phyloP scores from a whole-genome alignment of 2,329 filamentous ascomycete genomes.

The Neopestalotiopsis sp. region DNA sequence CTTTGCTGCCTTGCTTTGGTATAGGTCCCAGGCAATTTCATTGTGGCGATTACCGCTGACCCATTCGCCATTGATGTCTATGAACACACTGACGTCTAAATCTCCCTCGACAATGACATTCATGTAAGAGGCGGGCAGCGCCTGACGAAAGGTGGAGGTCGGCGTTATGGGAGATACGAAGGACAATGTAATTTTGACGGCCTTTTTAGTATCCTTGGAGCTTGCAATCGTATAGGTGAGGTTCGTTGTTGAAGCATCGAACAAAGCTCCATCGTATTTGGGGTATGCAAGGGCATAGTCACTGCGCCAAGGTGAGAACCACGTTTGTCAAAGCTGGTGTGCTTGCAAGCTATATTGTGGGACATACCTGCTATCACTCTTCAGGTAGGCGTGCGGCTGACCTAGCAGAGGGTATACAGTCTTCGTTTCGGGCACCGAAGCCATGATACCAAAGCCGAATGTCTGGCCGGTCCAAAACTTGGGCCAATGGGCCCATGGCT shows the following conservation, averaged over 20 bases:
- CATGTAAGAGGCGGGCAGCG: conserved; percentile 82
- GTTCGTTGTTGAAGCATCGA: conserved; percentile 56
- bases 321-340: conserved; percentile 26
- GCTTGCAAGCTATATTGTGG: background rate
- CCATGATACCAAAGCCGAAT: conserved; percentile 57
- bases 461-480: conserved; percentile 77
- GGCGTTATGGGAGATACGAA: conserved; percentile 81
- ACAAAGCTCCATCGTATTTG: conserved; percentile 49
- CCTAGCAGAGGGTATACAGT: conserved; percentile 58
- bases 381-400: conserved; percentile 55
- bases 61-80: conserved; percentile 80
- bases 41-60: conserved; percentile 76
- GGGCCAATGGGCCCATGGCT: conserved; percentile 84
- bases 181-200: conserved; percentile 50
- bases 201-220: conserved; percentile 23
- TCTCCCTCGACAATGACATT: conserved; percentile 72
- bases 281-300: conserved; percentile 48
- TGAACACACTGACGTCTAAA: conserved; percentile 68
- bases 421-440: conserved; percentile 46
- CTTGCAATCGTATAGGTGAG: conserved; percentile 49
- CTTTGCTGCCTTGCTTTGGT: conserved; percentile 44
- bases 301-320: conserved; percentile 24
- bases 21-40: conserved; percentile 72
- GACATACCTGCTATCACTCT: conserved; percentile 20
- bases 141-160: conserved; percentile 79